Evolutionary conservation across 192 early-diverging fungal species (phyloP), one percentile per base, ranked within the genome.

Genomic region (Entomortierella beljakovae): DNA sequence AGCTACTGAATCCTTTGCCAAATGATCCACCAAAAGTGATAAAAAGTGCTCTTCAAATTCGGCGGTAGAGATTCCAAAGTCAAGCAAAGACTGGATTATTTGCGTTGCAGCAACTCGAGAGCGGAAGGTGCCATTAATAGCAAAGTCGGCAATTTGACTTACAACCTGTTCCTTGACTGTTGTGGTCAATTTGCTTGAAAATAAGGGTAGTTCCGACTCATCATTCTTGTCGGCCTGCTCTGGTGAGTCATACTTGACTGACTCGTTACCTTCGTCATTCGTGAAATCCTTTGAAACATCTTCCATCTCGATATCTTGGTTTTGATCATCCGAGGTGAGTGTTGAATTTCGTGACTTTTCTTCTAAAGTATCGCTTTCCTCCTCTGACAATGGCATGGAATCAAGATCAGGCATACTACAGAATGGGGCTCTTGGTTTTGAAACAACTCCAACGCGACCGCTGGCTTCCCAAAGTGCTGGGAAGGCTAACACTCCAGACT

Each of bases 41-140:
- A 94, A 64, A 48, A 94, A 93, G 61, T 91, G 89, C 55, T 87
- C 85, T 48, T 91, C 90, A 71, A 94, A 93, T 11, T 88, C 87
- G 1, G 71, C 73, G 10, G 86, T 81, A 49, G 90, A 77, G 37
- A 89, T 86, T 23, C 89, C 88, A 42, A 84, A 82, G 0, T 87
- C 83, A 43, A 94, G 50, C 0, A 94, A 71, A 13, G 90, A 87
- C 6, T 87, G 82, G 57, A 91, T 91, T 42, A 94, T 92, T 68
- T 92, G 90, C 23, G 90, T 81, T 34, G 75, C 75, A 6, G 70
- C 75, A 26, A 79, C 75, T 15, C 75, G 66, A 37, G 75, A 79
- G 32, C 75, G 54, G 57, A 79, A 79, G 31, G 61, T 62, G 1
- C 75, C 75, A 64, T 79, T 50, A n/a, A 79, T 43, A 15, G 66